These are phyloP conservation scores for Colletotrichum simmondsii DNA, from an alignment of 2,329 filamentous ascomycete species.

Conservation along the genomic window DNA sequence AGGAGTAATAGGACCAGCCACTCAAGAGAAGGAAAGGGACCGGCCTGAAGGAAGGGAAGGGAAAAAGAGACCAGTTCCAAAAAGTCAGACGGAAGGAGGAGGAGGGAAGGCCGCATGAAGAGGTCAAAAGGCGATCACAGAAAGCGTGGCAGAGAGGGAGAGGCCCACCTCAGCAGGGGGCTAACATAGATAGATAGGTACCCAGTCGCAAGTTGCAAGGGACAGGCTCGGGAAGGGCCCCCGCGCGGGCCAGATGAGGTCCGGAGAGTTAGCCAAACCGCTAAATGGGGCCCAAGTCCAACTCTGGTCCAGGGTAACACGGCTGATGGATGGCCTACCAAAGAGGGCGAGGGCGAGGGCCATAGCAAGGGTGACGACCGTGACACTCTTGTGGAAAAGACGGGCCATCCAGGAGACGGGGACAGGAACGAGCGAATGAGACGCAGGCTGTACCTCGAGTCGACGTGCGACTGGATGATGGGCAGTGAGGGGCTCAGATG, in stretches of 20 bases:
- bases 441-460: slow-evolving; percentile 20
- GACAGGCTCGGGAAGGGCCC: slow-evolving; percentile 38
- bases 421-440: slow-evolving; percentile 23
- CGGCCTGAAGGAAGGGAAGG: slow-evolving; percentile 23
- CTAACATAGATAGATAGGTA: not conserved
- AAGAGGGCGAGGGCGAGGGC: slow-evolving; percentile 32
- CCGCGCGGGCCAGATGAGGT: slow-evolving; percentile 44
- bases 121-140: slow-evolving; percentile 30
- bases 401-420: slow-evolving; percentile 12
- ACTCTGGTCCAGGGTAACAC: slow-evolving; percentile 28
- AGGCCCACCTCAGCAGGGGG: slow-evolving; percentile 29
- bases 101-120: slow-evolving; percentile 33
- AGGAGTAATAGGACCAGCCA: slow-evolving; percentile 43
- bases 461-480: slow-evolving; percentile 17
- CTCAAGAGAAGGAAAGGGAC: slow-evolving; percentile 41
- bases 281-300: slow-evolving; percentile 38
- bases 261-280: slow-evolving; percentile 42
- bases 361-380: slow-evolving; percentile 26
- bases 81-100: slow-evolving; percentile 1
- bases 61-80: slow-evolving; percentile 23
- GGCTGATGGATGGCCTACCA: slow-evolving; percentile 16
- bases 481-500: slow-evolving; percentile 26
- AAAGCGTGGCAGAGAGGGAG: slow-evolving; percentile 37
- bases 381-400: slow-evolving; percentile 1
- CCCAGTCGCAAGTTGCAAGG: slow-evolving; percentile 10